Base-by-base conservation (phyloP, 1,284 basidiomycete genomes). In the Phylloboletellus chloephorus region DNA sequence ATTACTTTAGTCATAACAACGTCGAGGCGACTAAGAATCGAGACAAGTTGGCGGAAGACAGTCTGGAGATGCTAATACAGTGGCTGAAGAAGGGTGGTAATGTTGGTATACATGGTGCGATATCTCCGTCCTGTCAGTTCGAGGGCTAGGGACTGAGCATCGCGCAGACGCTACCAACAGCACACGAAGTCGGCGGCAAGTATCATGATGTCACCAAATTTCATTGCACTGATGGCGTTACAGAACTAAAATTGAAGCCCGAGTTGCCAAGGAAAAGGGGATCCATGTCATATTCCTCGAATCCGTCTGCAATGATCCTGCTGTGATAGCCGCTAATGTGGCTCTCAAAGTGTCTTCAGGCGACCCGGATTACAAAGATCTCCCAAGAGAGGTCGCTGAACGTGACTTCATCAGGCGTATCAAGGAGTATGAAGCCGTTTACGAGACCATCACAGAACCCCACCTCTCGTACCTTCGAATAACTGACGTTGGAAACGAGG, bases 51-150 rank as follows among this genome's bases (percentile, higher is more conserved):
- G 91, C 96, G 0, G 79, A 81, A 51, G 95, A 98, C 60, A 92
- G 92, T 63, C 68, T 99, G 31, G 94, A 98, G 53, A 91, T 89
- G 77, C 68, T 98, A 29, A 97, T 99, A 50, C 72, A 78, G 29
- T 99, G 96, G 95, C 68, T 99, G 41, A 93, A 90, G 66, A 80
- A 85, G 30, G 91, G 91, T 11, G 95, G 96, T 1, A 98, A 99
- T 58, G 95, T 98, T 23, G 96, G 92, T 7, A 98, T 99, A 52
- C 95, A 97, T 65, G 95, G 91, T 90, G 53, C 39, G 74, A 58
- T 36, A 24, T 46, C 21, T 25, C 29, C 33, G 10, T 21, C n/a
- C 3, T 8, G 39, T 40, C 12, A 33, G 51, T 47, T 24, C 48
- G 48, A 23, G 47, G 48, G 22, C 42, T 35, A 38, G 13, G 7